Evolutionary conservation across 2,329 filamentous ascomycete genomes (phyloP).

Genomic region (Paracoccidioides brasiliensis): DNA sequence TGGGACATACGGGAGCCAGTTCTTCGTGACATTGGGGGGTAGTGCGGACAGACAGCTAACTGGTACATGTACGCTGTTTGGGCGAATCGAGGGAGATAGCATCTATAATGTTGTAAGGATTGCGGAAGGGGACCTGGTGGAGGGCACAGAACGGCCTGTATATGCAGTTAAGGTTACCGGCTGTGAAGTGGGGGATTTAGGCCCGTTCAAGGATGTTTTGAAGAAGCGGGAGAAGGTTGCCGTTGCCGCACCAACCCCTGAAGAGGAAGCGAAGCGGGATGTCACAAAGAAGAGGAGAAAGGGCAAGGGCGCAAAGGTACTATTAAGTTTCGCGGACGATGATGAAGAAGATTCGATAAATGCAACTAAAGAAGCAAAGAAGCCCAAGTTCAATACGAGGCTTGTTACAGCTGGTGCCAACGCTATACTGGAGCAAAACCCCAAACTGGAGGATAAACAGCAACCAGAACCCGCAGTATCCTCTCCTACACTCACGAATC

Average conservation of each 20-base stretch:
- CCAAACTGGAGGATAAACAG: constrained; percentile 4
- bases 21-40: constrained; percentile 79
- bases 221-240: constrained; percentile 29
- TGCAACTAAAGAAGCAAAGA: constrained; percentile 26
- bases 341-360: constrained; percentile 27
- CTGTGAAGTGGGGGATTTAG: constrained; percentile 34
- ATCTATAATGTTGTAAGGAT: constrained; percentile 95
- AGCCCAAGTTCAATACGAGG: constrained; percentile 37
- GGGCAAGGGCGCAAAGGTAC: constrained; percentile 29
- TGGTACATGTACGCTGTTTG: constrained; percentile 87
- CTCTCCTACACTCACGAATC: background rate
- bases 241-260: constrained; percentile 10
- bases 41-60: constrained; percentile 69
- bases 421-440: constrained; percentile 9
- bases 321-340: constrained; percentile 36
- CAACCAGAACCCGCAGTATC: background rate
- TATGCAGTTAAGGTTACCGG: constrained; percentile 65
- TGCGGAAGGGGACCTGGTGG: constrained; percentile 70
- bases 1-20: constrained; percentile 86
- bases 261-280: constrained; percentile 16
- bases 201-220: constrained; percentile 33
- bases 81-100: constrained; percentile 79
- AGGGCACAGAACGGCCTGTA: constrained; percentile 66
- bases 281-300: constrained; percentile 29
- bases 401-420: constrained; percentile 26